phyloP scores from a whole-genome alignment of 2,329 filamentous ascomycete genomes.

The Fusarium sp. region DNA sequence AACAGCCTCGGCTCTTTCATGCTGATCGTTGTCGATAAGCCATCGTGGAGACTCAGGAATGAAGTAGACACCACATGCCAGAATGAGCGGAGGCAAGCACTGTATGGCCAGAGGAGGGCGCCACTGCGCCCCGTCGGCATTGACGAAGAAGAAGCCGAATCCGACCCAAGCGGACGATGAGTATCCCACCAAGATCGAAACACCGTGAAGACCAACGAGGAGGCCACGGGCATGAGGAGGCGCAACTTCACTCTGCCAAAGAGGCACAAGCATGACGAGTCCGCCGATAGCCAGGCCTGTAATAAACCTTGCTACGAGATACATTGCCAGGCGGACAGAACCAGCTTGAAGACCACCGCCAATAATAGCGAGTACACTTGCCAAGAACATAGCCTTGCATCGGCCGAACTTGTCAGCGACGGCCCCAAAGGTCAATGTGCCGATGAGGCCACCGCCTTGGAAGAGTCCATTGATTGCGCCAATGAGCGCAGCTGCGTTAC shows the following conservation, averaged over 20 bases:
- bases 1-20: not conserved
- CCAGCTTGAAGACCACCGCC: not conserved
- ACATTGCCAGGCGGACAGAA: not conserved
- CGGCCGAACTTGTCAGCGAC: not conserved
- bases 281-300: not conserved
- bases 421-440: not conserved
- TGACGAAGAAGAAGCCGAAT: not conserved
- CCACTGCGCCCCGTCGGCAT: not conserved
- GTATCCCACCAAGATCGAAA: not conserved
- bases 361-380: not conserved
- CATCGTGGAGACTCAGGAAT: not conserved
- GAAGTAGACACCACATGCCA: not conserved
- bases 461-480: not conserved
- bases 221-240: not conserved
- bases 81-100: not conserved
- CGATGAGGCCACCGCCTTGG: not conserved
- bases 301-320: not conserved
- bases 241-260: not conserved
- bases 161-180: not conserved
- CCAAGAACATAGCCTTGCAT: not conserved
- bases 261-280: not conserved
- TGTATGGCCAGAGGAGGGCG: not conserved
- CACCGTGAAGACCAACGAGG: not conserved
- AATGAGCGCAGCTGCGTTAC: not conserved
- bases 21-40: not conserved